Evolutionary conservation across 805 yeast species (phyloP), one percentile per base, ranked within the genome.

Genomic region (Kockiozyma suomiensis): DNA sequence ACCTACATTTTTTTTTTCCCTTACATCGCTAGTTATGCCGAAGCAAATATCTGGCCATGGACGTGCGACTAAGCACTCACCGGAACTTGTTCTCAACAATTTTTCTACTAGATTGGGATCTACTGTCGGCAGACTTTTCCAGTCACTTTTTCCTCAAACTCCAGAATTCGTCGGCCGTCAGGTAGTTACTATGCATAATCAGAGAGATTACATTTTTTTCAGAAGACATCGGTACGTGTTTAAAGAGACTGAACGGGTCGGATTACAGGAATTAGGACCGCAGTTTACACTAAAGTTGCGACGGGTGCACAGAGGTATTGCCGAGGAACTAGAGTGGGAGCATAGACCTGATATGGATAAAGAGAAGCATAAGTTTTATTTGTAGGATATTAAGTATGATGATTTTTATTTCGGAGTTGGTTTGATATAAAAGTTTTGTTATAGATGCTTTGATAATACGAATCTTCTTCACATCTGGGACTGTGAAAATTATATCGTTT

Each of bases 111-210:
- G 97, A 67, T 79, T 94, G 64, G 99, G 99, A 74, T 86, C 88
- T 70, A 89, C 98, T 0, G 96, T 93, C 4, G 97, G 97, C 33
- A 81, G 96, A 59, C 75, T 94, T 63, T 94, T 94, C 76, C 97
- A 92, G 73, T 84, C 96, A 0, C 78, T 94, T 43, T 90, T 93
- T 75, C 99, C 99, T 8, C 92, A 88, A 61, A 82, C 83, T 61
- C 99, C 99, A 1, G 97, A 94, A 71, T 83, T 94, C 68, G 88
- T 88, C 73, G 99, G 99, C 30, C 82, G 99, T 70, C 97, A 94
- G 73, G 99, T 90, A 47, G 87, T 94, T 30, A 94, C 99, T 0
- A 76, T 94, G 71, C 99, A 94, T 73, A 94, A 94, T 73, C 99
- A 94, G 74, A 82, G 99, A 79, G 99, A 94, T 74, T 94, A 81